Base-by-base conservation (phyloP, 2,329 filamentous ascomycete species). In the Cryphonectria radicalis region DNA sequence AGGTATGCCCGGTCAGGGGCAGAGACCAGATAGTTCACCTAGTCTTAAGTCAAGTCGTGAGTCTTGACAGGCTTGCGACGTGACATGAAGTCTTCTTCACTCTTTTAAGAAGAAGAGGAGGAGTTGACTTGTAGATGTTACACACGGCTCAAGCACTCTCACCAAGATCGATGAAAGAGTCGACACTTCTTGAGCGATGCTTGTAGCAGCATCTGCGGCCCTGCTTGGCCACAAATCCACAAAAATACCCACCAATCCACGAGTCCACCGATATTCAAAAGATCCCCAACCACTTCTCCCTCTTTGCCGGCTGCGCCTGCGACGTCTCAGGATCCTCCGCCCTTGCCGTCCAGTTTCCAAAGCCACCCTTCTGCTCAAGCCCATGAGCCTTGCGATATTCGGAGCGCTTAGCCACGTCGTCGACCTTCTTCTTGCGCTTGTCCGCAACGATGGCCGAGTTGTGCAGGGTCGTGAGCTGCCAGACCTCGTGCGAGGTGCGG, bases 301-400 rank as follows among this genome's bases (percentile, higher is more conserved):
- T 77, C 65, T 81, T 82, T 68, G 81, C 75, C 69, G 76, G 75
- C 74, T 83, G 82, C 19, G 79, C 66, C 28, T 73, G 72, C 67
- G 70, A 67, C 46, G 67, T 65, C 63, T 72, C 74, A 25, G 68
- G 70, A 43, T 74, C 73, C 17, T 74, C 69, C 19, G 74, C 69
- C 73, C 74, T 74, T 10, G 72, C 69, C 32, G 73, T 75, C 50
- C 73, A 76, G 70, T 68, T 74, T 55, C 67, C 84, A 76, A 91
- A 85, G 43, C 86, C 85, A 67, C 88, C 83, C 77, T 87, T 85
- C 76, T 87, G 84, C 80, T 94, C 91, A 77, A 97, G 81, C 13
- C 94, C 94, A 84, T 97, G 94, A 73, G 92, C 93, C 81, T 93
- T 91, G 77, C 95, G 90, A 82, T 94, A 99, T 81, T 93, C 90